phyloP scores from a whole-genome alignment of 768 basidiomycete genomes.

The Tulasnella sp. region DNA sequence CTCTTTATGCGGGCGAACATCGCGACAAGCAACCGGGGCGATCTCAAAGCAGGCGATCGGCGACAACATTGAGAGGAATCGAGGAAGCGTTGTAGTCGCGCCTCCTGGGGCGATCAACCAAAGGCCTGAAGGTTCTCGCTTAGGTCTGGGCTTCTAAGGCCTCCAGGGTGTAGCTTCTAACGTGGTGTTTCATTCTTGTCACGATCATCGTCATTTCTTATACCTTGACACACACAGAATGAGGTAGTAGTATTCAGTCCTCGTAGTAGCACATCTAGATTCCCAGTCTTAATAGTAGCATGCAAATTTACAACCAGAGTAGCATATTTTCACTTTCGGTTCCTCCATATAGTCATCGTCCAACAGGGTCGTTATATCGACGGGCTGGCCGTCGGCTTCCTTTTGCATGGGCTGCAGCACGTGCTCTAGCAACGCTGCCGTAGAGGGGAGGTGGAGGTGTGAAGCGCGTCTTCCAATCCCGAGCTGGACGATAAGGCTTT shows the following conservation, averaged over 20 bases:
- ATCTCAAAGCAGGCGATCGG: neutral
- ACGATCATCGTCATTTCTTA: neutral
- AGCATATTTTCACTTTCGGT: neutral
- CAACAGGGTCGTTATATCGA: neutral
- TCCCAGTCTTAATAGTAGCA: neutral
- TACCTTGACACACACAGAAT: neutral
- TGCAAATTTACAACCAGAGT: conserved; percentile 1
- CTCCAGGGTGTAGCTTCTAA: neutral
- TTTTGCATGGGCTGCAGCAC: neutral
- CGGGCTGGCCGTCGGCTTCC: neutral
- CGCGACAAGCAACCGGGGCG: neutral
- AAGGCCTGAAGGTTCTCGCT: neutral
- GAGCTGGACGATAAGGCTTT: neutral
- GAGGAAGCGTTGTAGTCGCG: neutral
- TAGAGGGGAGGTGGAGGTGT: neutral
- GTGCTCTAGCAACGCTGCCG: neutral
- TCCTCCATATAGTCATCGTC: neutral
- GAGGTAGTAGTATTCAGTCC: neutral
- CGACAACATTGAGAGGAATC: neutral
- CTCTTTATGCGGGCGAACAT: neutral
- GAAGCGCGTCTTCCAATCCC: neutral
- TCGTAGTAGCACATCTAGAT: neutral
- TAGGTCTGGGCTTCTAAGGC: neutral
- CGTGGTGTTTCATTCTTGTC: neutral
- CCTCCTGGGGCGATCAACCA: neutral